Conservation (phyloP, 202 grass and related monocot genomes). For the Bolboschoenoplectus hybrid region DNA sequence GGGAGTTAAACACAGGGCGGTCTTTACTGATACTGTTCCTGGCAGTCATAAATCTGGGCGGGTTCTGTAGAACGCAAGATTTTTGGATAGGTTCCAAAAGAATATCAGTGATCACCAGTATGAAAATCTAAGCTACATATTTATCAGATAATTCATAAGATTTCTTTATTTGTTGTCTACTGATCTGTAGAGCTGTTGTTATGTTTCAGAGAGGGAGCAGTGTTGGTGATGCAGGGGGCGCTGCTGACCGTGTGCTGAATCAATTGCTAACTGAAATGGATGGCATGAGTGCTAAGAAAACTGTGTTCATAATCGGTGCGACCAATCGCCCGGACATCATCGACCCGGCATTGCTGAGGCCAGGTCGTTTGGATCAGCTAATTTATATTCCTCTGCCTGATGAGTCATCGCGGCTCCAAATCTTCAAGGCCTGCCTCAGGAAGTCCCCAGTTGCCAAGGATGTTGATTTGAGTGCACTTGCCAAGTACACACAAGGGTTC, state of each 20-base stretch:
- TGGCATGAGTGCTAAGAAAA: conserved; percentile 90
- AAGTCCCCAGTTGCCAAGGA: conserved; percentile 89
- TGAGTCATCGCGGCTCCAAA: conserved; percentile 71
- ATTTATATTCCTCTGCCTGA: conserved; percentile 96
- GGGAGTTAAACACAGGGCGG: background rate
- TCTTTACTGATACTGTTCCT: background rate
- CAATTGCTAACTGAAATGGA: conserved; percentile 94
- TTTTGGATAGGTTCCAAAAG: background rate
- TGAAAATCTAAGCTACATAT: background rate
- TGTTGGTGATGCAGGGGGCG: conserved; percentile 84
- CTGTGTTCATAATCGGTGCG: conserved; percentile 88
- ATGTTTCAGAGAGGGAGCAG: conserved; percentile 79
- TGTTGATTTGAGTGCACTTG: conserved; percentile 76
- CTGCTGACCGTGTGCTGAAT: conserved; percentile 85
- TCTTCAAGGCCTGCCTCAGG: conserved; percentile 91
- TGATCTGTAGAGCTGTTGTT: background rate
- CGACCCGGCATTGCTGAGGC: conserved; percentile 85
- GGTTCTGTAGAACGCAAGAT: background rate
- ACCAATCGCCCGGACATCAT: conserved; percentile 93
- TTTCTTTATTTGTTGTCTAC: conserved; percentile 15
- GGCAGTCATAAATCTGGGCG: background rate
- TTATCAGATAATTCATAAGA: background rate
- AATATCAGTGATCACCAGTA: background rate
- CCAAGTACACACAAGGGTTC: conserved; percentile 94
- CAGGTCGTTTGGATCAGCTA: conserved; percentile 83